Evolutionary conservation across 129 eudicot genomes (phyloP).

Genomic region (Helianthus tuberosus): DNA sequence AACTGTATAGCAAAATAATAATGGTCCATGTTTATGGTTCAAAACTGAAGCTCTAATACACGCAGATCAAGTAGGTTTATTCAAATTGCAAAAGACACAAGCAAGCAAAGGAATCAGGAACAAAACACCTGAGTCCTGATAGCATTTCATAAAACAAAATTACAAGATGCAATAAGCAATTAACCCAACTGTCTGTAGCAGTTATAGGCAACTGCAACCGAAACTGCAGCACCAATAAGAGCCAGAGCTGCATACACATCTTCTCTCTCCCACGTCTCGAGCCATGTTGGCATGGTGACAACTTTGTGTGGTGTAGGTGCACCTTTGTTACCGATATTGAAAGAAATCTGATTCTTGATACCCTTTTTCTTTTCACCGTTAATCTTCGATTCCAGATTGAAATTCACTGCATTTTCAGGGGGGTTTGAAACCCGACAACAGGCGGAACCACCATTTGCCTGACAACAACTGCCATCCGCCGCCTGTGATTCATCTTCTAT

Average conservation of each 20-base stretch:
- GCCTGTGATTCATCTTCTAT: slow-evolving; percentile 40
- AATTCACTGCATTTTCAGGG: slow-evolving; percentile 40
- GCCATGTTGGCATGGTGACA: slow-evolving; percentile 88
- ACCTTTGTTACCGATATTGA: slow-evolving; percentile 49
- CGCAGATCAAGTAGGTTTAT: slow-evolving; percentile 30
- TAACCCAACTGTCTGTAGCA: slow-evolving; percentile 70
- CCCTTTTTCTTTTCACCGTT: slow-evolving; percentile 47
- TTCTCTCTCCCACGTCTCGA: slow-evolving; percentile 93
- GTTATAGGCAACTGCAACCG: slow-evolving; percentile 76
- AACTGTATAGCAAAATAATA: no score
- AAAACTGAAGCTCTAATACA: slow-evolving; percentile 4
- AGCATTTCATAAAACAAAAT: slow-evolving; percentile 20
- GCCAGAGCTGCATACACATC: slow-evolving; percentile 95
- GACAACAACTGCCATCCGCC: slow-evolving; percentile 61
- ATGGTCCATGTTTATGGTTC: neutral
- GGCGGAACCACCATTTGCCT: slow-evolving; percentile 47
- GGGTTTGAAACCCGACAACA: slow-evolving; percentile 60
- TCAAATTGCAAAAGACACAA: slow-evolving; percentile 24
- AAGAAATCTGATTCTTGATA: slow-evolving; percentile 50
- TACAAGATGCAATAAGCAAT: slow-evolving; percentile 11
- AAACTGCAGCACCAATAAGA: slow-evolving; percentile 77
- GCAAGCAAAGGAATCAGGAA: slow-evolving; percentile 25
- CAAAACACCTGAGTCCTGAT: slow-evolving; percentile 18
- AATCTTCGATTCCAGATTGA: slow-evolving; percentile 33
- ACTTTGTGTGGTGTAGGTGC: slow-evolving; percentile 50